Evolutionary conservation across 2,329 filamentous ascomycete species (phyloP), one percentile per base, ranked within the genome.

Genomic region (Sphaerulina populicola): DNA sequence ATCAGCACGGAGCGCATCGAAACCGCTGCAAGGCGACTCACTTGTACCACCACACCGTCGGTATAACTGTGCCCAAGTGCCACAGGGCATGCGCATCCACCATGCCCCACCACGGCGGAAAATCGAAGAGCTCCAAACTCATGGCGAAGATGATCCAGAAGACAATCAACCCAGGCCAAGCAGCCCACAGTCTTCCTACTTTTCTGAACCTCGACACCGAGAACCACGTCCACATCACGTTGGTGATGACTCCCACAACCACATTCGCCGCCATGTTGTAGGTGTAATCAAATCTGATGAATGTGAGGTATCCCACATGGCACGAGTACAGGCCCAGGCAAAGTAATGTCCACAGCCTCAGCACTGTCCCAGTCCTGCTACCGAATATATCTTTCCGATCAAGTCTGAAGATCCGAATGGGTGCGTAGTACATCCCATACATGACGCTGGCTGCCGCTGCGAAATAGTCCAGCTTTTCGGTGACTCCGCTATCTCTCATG

Each of bases 261-360:
- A 98, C 86, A 64, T 97, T 98, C 46, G 90, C 93, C 1, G 85
- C 82, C 89, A 98, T 97, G 68, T 98, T 98, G 72, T 98, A 98
- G 4, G 85, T 86, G 68, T 98, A 98, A 69, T 97, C 86, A 86
- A 93, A 98, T 14, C 77, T 75, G 75, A 90, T 87, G 60, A 88
- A 80, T 64, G 85, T 88, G 49, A 98, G 76, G 68, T 95, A 98
- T 41, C 74, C 78, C 43, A 96, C 81, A 66, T 98, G 93, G 49
- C 78, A 73, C 23, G 76, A 64, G 68, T 94, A 98, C 47, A 94
- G 71, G 11, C 71, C 57, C 23, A 80, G 67, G 66, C 93, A 98
- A 6, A 87, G 59, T 10, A 76, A 64, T 0, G 88, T 90, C 91
- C 90, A 97, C 18, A 80, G 65, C 42, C 85, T 76, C 49, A 93